Evolutionary conservation across 2,329 filamentous ascomycete species (phyloP), one percentile per base, ranked within the genome.

Genomic region (Colletotrichum lentis): DNA sequence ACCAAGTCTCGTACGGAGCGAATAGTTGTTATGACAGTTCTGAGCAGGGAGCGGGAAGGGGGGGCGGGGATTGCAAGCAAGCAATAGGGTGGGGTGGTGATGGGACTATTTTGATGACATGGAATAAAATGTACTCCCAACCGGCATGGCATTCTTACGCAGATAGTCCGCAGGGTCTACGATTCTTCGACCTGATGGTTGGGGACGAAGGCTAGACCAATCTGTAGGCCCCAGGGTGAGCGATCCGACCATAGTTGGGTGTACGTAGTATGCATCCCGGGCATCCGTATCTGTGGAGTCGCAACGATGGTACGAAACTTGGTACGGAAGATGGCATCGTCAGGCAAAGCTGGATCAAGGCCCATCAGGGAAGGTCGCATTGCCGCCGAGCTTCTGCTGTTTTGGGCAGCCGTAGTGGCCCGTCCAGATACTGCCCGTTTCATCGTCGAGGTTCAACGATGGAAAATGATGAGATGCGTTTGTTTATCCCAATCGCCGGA

Each of bases 91-190:
- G 20, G 47, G 47, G 53, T 60, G 54, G 49, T 10, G n/a, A 58
- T 53, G 60, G 50, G 49, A 60, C 55, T 54, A 65, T 55, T 31
- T 60, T 39, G 47, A 57, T 47, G 41, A 63, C 41, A 27, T 44
- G 62, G 55, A 27, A 43, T 20, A 50, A 35, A 55, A 44, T 47
- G 65, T 41, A 59, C 47, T 37, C n/a, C 12, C 49, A 24, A 22
- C 24, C 50, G 44, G 20, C 62, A 44, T 65, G 62, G 55, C 50
- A 68, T 22, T 31, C 41, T 27, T n/a, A 18, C 50, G 55, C 50
- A 60, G 31, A 31, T 11, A 5, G 24, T 50, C 58, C 24, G 57
- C 24, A 50, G 27, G 35, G 35, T 10, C 20, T 27, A 1, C 27
- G 27, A 11, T 37, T 31, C 16, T 44, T 22, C 62, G 27, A 53